Conservation (phyloP, 345 rosid genomes). For the Conringia planisiliqua region DNA sequence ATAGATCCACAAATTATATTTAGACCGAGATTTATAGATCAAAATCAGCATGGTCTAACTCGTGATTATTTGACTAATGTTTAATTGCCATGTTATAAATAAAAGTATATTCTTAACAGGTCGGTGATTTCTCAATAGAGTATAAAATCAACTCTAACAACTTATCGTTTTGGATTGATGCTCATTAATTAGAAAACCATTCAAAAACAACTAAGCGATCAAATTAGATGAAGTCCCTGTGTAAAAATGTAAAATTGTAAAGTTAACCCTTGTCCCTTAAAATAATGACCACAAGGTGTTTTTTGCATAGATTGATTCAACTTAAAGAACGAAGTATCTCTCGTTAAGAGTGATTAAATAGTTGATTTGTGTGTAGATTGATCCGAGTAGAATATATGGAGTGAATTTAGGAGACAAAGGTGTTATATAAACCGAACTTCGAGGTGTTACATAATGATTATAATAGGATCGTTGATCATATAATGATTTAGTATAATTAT, state of each 20-base stretch:
- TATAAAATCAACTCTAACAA: neutral
- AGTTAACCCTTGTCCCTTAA: constrained; percentile 6
- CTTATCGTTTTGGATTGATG: neutral
- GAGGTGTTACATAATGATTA: constrained; percentile 32
- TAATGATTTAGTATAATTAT: constrained; percentile 20
- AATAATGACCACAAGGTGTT: neutral
- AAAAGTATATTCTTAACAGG: neutral
- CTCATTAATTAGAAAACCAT: neutral
- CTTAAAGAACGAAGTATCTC: neutral
- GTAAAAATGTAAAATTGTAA: neutral
- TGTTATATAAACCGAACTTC: constrained; percentile 25
- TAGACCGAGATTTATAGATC: neutral
- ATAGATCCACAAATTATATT: neutral
- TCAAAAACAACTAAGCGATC: neutral
- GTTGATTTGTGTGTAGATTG: constrained; percentile 24
- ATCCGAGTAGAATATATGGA: constrained; percentile 27
- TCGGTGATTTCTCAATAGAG: neutral
- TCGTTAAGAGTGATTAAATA: neutral
- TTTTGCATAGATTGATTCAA: neutral
- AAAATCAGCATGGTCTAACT: neutral
- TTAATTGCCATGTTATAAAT: neutral
- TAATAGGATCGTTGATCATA: constrained; percentile 34
- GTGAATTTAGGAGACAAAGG: constrained; percentile 32
- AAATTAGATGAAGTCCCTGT: neutral
- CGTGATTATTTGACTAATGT: neutral